Evolutionary conservation across 2,329 filamentous ascomycete species (phyloP).

Genomic region (Claviceps sp.): DNA sequence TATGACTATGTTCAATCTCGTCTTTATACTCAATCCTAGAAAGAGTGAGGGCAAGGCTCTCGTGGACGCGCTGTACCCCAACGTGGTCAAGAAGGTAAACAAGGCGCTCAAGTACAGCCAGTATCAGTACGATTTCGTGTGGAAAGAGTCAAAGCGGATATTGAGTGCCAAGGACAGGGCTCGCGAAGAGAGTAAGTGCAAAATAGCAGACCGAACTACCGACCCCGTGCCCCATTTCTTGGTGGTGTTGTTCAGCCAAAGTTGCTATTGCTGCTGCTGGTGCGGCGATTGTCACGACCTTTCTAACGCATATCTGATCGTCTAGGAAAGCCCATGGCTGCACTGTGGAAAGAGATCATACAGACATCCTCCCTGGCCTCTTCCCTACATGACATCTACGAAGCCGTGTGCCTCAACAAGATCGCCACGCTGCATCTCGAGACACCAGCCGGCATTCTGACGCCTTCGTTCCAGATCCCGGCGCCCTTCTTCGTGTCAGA

Average conservation of each 20-base stretch:
- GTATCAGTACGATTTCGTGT: constrained; percentile 78
- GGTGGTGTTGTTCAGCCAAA: background rate
- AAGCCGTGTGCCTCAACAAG: constrained; percentile 67
- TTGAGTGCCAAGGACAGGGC: constrained; percentile 70
- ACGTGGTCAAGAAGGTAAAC: constrained; percentile 84
- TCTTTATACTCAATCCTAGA: constrained; percentile 78
- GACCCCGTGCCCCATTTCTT: background rate
- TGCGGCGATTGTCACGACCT: background rate
- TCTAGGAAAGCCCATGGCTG: constrained; percentile 44
- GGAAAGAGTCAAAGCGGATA: constrained; percentile 78
- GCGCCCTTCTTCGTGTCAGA: constrained; percentile 58
- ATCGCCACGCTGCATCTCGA: constrained; percentile 76
- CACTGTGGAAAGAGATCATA: constrained; percentile 58
- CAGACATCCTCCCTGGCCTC: constrained; percentile 65
- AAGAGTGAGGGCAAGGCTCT: constrained; percentile 64
- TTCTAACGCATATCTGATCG: background rate
- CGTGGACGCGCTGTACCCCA: constrained; percentile 65
- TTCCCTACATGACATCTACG: constrained; percentile 71
- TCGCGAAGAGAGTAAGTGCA: constrained; percentile 47
- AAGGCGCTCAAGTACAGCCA: constrained; percentile 90
- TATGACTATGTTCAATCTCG: constrained; percentile 97
- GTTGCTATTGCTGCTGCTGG: background rate
- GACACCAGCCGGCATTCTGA: constrained; percentile 42
- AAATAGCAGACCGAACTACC: background rate
- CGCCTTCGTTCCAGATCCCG: constrained; percentile 51